phyloP scores from a whole-genome alignment of 1,284 basidiomycete genomes.

The Agaricales sp. region DNA sequence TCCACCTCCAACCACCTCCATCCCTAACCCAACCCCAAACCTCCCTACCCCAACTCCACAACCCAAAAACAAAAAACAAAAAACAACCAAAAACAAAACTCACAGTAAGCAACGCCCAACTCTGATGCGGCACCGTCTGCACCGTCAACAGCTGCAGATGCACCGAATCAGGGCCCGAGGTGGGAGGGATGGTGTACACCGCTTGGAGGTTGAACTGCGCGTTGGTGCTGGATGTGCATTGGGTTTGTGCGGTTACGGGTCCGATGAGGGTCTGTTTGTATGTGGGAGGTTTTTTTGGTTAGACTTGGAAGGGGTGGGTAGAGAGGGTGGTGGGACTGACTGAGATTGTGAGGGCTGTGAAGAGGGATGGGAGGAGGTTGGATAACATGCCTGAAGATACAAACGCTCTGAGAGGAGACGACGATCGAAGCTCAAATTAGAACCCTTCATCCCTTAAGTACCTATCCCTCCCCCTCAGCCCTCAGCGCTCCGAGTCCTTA shows the following conservation, averaged over 20 bases:
- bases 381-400: too few species aligned
- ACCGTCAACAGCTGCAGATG: constrained; percentile 7
- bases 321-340: not conserved
- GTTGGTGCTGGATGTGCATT: not conserved
- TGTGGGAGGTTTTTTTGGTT: not conserved
- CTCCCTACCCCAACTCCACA: too few species aligned
- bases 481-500: too few species aligned
- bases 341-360: not conserved
- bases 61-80: constrained; percentile 7
- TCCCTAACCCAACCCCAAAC: too few species aligned
- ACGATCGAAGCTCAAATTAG: too few species aligned
- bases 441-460: too few species aligned
- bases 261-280: not conserved
- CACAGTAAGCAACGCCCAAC: constrained; percentile 9
- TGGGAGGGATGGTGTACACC: constrained; percentile 6
- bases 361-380: not conserved
- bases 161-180: constrained; percentile 6
- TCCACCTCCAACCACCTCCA: too few species aligned
- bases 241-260: not conserved
- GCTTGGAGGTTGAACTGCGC: constrained; percentile 10
- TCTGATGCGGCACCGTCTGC: constrained; percentile 8
- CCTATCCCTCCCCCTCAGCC: too few species aligned
- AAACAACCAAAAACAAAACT: constrained; percentile 8
- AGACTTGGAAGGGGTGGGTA: not conserved
- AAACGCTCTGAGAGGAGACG: too few species aligned